These are phyloP conservation scores for Paxillus rubicundulus DNA, from an alignment of 768 basidiomycete genomes.

Conservation along the genomic window DNA sequence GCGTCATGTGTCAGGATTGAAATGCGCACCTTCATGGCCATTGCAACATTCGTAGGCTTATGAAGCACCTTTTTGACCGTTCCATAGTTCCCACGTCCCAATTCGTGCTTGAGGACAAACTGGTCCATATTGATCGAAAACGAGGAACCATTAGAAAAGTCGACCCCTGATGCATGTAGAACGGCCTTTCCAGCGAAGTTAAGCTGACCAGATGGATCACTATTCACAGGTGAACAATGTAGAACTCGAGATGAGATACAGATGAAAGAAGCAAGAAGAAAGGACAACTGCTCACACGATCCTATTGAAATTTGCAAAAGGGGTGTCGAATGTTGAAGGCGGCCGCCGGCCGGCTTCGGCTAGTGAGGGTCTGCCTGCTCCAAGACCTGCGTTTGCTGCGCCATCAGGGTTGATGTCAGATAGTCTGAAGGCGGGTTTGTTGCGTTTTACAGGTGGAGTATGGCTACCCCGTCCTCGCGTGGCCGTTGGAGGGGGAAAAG, in stretches of 20 bases:
- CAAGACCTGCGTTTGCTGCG: slow-evolving; percentile 65
- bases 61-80: slow-evolving; percentile 96
- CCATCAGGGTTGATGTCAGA: slow-evolving; percentile 58
- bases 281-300: slow-evolving; percentile 70
- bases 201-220: slow-evolving; percentile 94
- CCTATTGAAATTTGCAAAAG: slow-evolving; percentile 90
- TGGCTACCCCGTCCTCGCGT: slow-evolving; percentile 29
- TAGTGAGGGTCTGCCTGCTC: slow-evolving; percentile 59
- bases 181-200: slow-evolving; percentile 94
- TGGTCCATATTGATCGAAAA: slow-evolving; percentile 95
- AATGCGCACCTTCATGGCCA: slow-evolving; percentile 93
- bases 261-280: slow-evolving; percentile 9
- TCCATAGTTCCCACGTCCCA: slow-evolving; percentile 96
- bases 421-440: slow-evolving; percentile 57
- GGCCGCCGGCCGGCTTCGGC: slow-evolving; percentile 38
- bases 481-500: slow-evolving; percentile 34
- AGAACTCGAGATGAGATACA: slow-evolving; percentile 4
- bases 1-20: slow-evolving; percentile 10
- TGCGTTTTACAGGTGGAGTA: slow-evolving; percentile 41
- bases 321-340: slow-evolving; percentile 55
- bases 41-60: slow-evolving; percentile 88
- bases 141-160: slow-evolving; percentile 87
- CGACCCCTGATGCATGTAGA: slow-evolving; percentile 82
- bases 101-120: slow-evolving; percentile 85
- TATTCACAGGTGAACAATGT: slow-evolving; percentile 30